These are phyloP conservation scores for Mrakia gelida DNA, from an alignment of 768 basidiomycete species.

Conservation along the genomic window DNA sequence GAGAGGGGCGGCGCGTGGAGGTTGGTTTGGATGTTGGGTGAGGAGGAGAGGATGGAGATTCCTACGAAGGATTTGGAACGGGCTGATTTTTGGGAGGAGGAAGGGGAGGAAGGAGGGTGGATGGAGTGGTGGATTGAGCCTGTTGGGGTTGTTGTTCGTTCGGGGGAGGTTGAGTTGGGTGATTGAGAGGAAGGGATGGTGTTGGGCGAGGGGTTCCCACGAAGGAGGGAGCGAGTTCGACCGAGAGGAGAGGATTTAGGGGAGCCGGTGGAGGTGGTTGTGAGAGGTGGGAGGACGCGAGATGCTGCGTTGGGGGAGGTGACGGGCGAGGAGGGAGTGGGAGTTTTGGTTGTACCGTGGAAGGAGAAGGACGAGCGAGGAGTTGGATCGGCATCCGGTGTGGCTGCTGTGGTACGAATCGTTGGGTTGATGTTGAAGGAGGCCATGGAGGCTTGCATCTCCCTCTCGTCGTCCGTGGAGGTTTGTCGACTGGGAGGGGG, in stretches of 20 bases:
- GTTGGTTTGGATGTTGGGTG: background rate
- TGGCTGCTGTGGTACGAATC: background rate
- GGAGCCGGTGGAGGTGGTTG: constrained; percentile 38
- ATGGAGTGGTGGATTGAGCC: too few relatives aligned
- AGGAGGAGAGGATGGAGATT: constrained; percentile 26
- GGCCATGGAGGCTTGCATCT: background rate
- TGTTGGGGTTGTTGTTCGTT: background rate
- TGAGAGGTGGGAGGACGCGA: background rate
- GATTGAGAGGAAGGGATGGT: too few relatives aligned
- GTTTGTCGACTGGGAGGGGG: background rate
- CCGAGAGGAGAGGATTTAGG: constrained; percentile 55
- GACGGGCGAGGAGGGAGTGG: constrained; percentile 43
- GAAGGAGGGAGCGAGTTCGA: background rate
- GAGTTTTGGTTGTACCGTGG: constrained; percentile 34
- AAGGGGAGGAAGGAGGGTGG: background rate
- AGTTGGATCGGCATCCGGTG: constrained; percentile 44
- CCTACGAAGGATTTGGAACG: constrained; percentile 25
- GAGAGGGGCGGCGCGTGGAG: background rate
- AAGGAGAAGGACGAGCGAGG: constrained; percentile 38
- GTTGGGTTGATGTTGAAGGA: background rate
- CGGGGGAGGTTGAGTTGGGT: background rate
- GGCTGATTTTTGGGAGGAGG: background rate
- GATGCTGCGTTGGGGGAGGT: background rate
- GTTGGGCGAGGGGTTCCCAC: background rate
- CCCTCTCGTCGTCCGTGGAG: background rate